These are phyloP conservation scores for Kockovaella imperatae DNA, from an alignment of 768 basidiomycete species.

Conservation along the genomic window DNA sequence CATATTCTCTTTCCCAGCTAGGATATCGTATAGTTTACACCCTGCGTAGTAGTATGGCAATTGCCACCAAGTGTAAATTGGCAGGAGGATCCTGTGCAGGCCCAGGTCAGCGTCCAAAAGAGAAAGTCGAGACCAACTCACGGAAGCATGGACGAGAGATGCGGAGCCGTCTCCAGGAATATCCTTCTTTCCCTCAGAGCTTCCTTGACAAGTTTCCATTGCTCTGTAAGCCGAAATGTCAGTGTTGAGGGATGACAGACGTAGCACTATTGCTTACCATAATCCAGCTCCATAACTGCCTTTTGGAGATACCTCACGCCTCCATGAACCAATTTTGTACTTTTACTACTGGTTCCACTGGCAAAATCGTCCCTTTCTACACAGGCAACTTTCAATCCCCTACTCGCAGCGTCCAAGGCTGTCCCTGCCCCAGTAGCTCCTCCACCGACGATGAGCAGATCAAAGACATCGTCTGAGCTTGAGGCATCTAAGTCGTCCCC, in stretches of 20 bases:
- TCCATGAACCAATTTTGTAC: conserved; percentile 96
- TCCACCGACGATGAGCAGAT: conserved; percentile 79
- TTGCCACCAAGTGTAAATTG: conserved; percentile 97
- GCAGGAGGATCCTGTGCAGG: conserved; percentile 69
- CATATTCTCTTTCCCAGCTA: conserved; percentile 96
- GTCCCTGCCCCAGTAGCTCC: conserved; percentile 94
- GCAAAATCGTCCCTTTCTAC: conserved; percentile 91
- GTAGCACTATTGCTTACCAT: conserved; percentile 58
- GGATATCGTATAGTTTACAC: conserved; percentile 89
- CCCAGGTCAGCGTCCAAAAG: not conserved
- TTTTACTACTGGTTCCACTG: conserved; percentile 89
- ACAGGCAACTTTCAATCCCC: conserved; percentile 84
- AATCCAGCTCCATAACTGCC: conserved; percentile 88
- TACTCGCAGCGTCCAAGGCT: conserved; percentile 87
- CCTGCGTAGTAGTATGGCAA: conserved; percentile 93
- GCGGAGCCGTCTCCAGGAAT: conserved; percentile 92
- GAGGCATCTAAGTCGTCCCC: not conserved
- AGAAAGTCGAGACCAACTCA: conserved; percentile 11
- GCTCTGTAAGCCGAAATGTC: conserved; percentile 18
- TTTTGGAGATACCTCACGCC: conserved; percentile 97
- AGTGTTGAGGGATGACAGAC: not conserved
- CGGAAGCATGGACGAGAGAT: conserved; percentile 83
- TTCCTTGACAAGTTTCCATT: conserved; percentile 79
- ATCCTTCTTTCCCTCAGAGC: conserved; percentile 86
- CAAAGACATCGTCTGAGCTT: conserved; percentile 56